A percentile compares a stretch with the other conserved stretches of the same genome.
phyloP scores from a whole-genome alignment of 371 early-diverging fungal species.

The Apophysomyces elegans region DNA sequence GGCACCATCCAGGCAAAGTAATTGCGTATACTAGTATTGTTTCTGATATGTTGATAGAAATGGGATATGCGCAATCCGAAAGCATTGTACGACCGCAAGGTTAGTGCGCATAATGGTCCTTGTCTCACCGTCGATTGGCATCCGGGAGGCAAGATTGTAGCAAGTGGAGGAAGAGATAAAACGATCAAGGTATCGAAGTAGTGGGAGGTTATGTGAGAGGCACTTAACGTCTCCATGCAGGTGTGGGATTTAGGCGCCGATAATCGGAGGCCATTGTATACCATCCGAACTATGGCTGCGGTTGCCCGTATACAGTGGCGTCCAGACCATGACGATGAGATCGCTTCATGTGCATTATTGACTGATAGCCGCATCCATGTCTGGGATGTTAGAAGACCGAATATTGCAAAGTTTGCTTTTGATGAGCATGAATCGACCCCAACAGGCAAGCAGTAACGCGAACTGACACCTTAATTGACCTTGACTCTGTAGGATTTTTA shows the following conservation, averaged over 20 bases:
- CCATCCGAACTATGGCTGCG: constrained; percentile 74
- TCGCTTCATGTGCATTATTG: constrained; percentile 75
- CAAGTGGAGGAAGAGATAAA: constrained; percentile 85
- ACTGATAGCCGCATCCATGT: constrained; percentile 73
- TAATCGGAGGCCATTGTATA: constrained; percentile 61
- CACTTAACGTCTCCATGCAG: constrained; percentile 26
- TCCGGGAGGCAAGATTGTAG: constrained; percentile 73
- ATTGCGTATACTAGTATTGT: not conserved
- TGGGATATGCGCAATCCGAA: constrained; percentile 81
- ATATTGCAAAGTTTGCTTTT: constrained; percentile 72
- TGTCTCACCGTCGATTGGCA: constrained; percentile 86
- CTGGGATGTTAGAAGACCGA: constrained; percentile 80
- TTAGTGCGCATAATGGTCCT: constrained; percentile 80
- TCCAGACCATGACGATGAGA: constrained; percentile 69
- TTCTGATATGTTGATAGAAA: constrained; percentile 45
- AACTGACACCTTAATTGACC: not conserved
- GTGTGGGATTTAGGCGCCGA: constrained; percentile 85
- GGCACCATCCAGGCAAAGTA: constrained; percentile 76
- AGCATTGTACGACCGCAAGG: constrained; percentile 65
- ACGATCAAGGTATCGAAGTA: constrained; percentile 68
- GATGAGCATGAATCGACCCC: constrained; percentile 77
- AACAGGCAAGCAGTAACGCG: constrained; percentile 53
- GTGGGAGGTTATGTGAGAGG: not conserved
- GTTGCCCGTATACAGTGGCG: constrained; percentile 83
- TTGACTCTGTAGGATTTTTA: constrained; percentile 50